Evolutionary conservation across 305 asterid species (phyloP), one percentile per base, ranked within the genome.

Genomic region (Striga hermonthica): DNA sequence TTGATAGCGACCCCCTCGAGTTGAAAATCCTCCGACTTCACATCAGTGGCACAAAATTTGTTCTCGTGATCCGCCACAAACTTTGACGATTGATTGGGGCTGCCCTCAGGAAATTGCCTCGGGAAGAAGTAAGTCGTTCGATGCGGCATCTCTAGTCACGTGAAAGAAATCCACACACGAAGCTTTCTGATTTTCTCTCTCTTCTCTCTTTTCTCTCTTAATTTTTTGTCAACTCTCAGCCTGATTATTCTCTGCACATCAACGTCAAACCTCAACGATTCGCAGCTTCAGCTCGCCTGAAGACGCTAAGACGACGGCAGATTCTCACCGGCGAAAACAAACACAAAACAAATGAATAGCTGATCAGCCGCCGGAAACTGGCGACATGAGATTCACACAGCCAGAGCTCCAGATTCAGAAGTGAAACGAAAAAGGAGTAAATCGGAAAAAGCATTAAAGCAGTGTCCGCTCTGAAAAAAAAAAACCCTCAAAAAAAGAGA

Each of bases 61-160:
- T 81, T 86, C 95, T 80, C 95, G 91, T 87, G 93, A 85, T 79
- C 83, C 10, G 14, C 62, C 10, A 67, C 76, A 78, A 72, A 82
- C 77, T 79, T 81, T 1, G 88, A 74, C 62, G 86, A 72, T 13
- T 75, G 70, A 67, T 40, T 82, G 73, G 75, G 78, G 35, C 67
- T 78, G 66, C 79, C 74, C 71, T 85, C 95, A 52, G 94, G 91
- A 81, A 86, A 87, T 67, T 91, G 91, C 84, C 97, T 71, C 0
- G 97, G 95, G 35, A 91, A 91, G 60, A 91, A 72, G 83, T 91
- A 91, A 14, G 97, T 85, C 2, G 97, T 81, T 70, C 95, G 80
- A 76, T 91, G 98, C 74, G 98, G 98, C 98, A 91, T 91, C 83
- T 65, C 80, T 49, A 36, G 57, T 70, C 86, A 64, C 90, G 90